These are phyloP conservation scores for Hysterium pulicare DNA, from an alignment of 2,329 filamentous ascomycete species.

Conservation along the genomic window DNA sequence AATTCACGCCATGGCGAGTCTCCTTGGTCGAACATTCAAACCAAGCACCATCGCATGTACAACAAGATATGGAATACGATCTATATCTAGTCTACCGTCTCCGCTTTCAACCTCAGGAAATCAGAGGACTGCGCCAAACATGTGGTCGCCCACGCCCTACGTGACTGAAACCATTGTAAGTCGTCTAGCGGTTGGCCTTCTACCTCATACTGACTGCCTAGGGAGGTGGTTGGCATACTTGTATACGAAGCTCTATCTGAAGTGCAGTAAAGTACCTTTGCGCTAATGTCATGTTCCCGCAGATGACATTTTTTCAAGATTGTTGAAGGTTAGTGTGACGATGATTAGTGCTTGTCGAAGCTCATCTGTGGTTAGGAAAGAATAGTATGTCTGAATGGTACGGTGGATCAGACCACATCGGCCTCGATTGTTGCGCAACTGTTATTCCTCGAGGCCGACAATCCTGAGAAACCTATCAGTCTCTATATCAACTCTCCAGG, in stretches of 20 bases:
- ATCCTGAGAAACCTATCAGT: constrained; percentile 88
- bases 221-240: constrained; percentile 52
- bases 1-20: constrained; percentile 33
- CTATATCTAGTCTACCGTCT: constrained; percentile 16
- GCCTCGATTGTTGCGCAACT: constrained; percentile 95
- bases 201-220: constrained; percentile 32
- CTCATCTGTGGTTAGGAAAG: constrained; percentile 61
- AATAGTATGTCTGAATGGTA: constrained; percentile 88
- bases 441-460: constrained; percentile 96
- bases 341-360: neutral
- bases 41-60: constrained; percentile 11
- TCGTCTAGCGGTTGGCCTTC: constrained; percentile 1
- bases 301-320: constrained; percentile 46
- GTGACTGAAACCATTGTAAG: constrained; percentile 50
- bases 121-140: constrained; percentile 21
- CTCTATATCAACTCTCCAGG: constrained; percentile 98
- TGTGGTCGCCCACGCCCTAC: constrained; percentile 48
- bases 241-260: constrained; percentile 15
- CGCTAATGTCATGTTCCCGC: constrained; percentile 3
- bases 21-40: constrained; percentile 24
- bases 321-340: constrained; percentile 34
- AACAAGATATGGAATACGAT: constrained; percentile 16
- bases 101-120: constrained; percentile 4
- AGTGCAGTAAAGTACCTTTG: too few species aligned
- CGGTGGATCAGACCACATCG: constrained; percentile 84